Conservation (phyloP, 306 rosid species). For the Prunus salicina region DNA sequence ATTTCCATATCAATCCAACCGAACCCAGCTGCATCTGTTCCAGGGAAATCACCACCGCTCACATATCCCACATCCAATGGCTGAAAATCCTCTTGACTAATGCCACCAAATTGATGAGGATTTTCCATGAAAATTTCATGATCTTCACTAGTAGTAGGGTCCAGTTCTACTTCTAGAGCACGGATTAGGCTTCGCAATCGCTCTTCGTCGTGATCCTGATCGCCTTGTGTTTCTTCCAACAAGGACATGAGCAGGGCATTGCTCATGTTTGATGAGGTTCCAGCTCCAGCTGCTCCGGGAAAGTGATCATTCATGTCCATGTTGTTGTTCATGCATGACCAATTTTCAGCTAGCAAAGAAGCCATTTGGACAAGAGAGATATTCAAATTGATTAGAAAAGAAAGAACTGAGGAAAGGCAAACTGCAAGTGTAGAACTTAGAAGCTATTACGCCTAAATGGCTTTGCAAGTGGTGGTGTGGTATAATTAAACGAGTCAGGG, state of each 20-base stretch:
- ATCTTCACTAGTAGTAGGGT: neutral
- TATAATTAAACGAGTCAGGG: neutral
- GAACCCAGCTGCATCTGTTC: slow-evolving; percentile 1
- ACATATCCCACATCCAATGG: neutral
- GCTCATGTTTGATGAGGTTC: neutral
- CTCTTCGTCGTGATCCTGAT: slow-evolving; percentile 22
- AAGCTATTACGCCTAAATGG: neutral
- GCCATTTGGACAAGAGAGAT: slow-evolving; percentile 2
- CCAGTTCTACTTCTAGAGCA: slow-evolving; percentile 12
- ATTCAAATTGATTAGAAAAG: neutral
- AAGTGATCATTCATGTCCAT: neutral
- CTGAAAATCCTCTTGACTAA: slow-evolving; percentile 6
- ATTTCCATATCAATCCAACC: slow-evolving; percentile 9
- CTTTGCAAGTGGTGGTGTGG: slow-evolving; percentile 1
- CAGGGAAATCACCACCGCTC: neutral
- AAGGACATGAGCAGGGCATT: slow-evolving; percentile 14
- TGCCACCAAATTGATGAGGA: neutral
- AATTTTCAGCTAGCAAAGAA: slow-evolving; percentile 16
- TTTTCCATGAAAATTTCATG: neutral
- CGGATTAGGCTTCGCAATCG: slow-evolving; percentile 11
- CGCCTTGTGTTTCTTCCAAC: slow-evolving; percentile 24
- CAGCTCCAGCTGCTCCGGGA: neutral
- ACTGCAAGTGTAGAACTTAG: neutral
- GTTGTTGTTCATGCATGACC: slow-evolving; percentile 14
- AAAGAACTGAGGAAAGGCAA: neutral